These are phyloP conservation scores for Fusarium sp. DNA, from an alignment of 2,329 filamentous ascomycete genomes.

Conservation along the genomic window DNA sequence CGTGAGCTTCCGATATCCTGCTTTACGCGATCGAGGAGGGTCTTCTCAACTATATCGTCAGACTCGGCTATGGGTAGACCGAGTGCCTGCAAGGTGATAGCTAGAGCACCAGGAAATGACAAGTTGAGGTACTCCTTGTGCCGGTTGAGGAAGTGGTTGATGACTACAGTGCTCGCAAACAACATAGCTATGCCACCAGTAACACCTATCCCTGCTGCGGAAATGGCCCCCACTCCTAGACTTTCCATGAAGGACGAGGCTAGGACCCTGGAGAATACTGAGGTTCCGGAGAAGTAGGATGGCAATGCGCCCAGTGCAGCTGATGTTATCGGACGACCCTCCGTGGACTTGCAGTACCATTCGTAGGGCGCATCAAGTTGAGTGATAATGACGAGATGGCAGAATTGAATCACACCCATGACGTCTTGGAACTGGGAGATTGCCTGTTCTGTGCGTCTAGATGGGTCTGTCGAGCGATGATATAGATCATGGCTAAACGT, in stretches of 20 bases:
- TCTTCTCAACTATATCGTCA: neutral
- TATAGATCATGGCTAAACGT: conserved; percentile 1
- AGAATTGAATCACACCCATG: neutral
- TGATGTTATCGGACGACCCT: neutral
- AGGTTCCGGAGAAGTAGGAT: neutral
- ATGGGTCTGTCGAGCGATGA: neutral
- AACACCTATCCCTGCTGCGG: neutral
- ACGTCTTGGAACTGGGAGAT: neutral
- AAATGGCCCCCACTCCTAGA: neutral
- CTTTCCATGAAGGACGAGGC: neutral
- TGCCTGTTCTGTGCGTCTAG: neutral
- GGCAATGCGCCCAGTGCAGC: neutral
- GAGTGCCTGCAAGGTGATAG: neutral
- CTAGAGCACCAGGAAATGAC: neutral
- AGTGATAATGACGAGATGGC: conserved; percentile 2
- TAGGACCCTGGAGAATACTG: neutral
- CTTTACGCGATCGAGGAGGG: neutral
- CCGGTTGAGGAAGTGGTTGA: neutral
- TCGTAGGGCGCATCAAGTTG: conserved; percentile 10
- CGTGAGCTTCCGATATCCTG: neutral
- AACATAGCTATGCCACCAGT: neutral
- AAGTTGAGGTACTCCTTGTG: neutral
- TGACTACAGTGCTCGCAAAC: neutral
- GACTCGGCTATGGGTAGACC: neutral
- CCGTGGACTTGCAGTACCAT: conserved; percentile 7